phyloP scores from a whole-genome alignment of 2,329 filamentous ascomycete genomes.

The Pseudogymnoascus verrucosus region DNA sequence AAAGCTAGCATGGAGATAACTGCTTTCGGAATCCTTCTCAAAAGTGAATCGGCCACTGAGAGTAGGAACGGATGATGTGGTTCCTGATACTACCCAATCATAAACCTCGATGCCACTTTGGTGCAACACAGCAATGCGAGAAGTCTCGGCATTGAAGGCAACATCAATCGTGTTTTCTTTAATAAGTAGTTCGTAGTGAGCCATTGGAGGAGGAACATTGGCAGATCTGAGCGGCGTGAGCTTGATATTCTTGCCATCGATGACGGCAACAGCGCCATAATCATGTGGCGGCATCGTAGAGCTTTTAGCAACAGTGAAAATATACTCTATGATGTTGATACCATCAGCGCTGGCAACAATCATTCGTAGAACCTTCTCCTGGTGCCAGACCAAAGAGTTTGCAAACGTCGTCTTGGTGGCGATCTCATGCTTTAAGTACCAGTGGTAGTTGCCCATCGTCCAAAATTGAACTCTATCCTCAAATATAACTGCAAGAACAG shows the following conservation, averaged over 20 bases:
- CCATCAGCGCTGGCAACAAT: constrained; percentile 41
- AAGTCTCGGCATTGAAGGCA: constrained; percentile 58
- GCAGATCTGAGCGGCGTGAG: constrained; percentile 77
- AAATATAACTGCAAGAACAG: constrained; percentile 75
- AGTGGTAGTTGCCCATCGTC: constrained; percentile 97
- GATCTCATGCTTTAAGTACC: constrained; percentile 93
- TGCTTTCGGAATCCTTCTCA: constrained; percentile 18
- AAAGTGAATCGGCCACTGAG: constrained; percentile 36
- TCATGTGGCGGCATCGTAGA: constrained; percentile 65
- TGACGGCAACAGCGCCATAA: constrained; percentile 69
- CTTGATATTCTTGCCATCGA: constrained; percentile 74
- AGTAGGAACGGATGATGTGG: constrained; percentile 39
- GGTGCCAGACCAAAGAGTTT: constrained; percentile 58
- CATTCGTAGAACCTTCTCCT: constrained; percentile 70
- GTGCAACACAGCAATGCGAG: constrained; percentile 65
- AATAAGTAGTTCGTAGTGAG: constrained; percentile 63
- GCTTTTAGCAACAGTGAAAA: constrained; percentile 60
- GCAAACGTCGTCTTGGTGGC: constrained; percentile 28
- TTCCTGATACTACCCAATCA: constrained; percentile 56
- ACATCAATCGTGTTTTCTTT: constrained; percentile 63
- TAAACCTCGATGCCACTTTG: constrained; percentile 59
- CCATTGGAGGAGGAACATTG: constrained; percentile 90
- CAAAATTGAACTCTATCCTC: constrained; percentile 76
- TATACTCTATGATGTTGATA: constrained; percentile 57
- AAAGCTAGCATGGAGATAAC: not conserved